A percentile compares a stretch with the other conserved stretches of the same genome.
Conservation (phyloP, 2,329 filamentous ascomycete species). For the Westerdykella aurantiaca region DNA sequence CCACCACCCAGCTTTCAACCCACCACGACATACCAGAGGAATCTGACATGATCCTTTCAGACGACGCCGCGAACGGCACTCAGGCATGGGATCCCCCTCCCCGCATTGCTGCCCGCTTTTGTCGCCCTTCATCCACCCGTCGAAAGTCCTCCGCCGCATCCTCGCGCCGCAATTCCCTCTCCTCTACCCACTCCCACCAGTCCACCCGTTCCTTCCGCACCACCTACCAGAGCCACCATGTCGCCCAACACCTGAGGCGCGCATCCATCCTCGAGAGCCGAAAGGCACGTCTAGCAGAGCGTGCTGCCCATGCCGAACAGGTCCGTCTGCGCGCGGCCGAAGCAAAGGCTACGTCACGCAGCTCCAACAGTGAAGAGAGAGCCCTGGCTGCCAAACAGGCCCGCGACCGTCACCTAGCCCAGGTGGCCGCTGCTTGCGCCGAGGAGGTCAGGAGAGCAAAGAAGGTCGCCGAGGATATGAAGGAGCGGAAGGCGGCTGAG, state of each 20-base stretch:
- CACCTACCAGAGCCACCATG: conserved; percentile 65
- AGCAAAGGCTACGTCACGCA: conserved; percentile 64
- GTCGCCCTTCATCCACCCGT: conserved; percentile 58
- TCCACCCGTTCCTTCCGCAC: conserved; percentile 54
- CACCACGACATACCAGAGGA: conserved; percentile 40
- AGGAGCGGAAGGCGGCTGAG: conserved; percentile 71
- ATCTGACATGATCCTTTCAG: conserved; percentile 37
- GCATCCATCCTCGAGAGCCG: conserved; percentile 76
- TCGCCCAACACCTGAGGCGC: conserved; percentile 72
- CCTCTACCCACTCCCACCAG: conserved; percentile 66
- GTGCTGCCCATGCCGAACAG: conserved; percentile 77
- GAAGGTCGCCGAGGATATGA: conserved; percentile 74
- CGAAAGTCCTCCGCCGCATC: conserved; percentile 72
- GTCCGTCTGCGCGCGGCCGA: conserved; percentile 70
- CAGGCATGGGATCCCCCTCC: conserved; percentile 60
- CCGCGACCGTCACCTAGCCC: conserved; percentile 72
- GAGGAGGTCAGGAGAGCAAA: conserved; percentile 80
- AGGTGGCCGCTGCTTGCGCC: conserved; percentile 74
- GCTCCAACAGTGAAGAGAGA: conserved; percentile 65
- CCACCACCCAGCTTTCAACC: conserved; percentile 21
- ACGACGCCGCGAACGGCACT: conserved; percentile 31
- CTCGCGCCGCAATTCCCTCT: conserved; percentile 73
- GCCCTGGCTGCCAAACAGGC: conserved; percentile 72
- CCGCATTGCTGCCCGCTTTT: conserved; percentile 73
- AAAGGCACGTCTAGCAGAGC: conserved; percentile 71